Evolutionary conservation across 768 basidiomycete genomes (phyloP).

Genomic region (Fistulinella prunicolor): DNA sequence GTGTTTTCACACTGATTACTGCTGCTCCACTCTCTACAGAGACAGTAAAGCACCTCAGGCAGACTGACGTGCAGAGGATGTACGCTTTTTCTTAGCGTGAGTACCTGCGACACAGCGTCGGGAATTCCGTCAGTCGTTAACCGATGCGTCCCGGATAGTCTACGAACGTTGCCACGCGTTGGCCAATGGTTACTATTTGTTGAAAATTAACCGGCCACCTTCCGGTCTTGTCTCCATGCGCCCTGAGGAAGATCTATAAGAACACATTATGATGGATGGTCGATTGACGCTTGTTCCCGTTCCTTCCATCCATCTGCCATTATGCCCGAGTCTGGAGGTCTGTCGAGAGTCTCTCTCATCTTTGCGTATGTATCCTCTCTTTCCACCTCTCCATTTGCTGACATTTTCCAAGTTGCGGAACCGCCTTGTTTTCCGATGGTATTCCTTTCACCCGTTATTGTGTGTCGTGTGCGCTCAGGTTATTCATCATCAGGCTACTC

Average conservation of each 20-base stretch:
- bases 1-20: too few relatives aligned
- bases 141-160: not conserved
- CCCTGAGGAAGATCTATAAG: conserved; percentile 12
- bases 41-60: too few relatives aligned
- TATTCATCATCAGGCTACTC: conserved; percentile 57
- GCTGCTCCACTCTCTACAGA: too few relatives aligned
- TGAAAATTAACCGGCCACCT: not conserved
- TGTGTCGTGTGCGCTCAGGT: conserved; percentile 2
- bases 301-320: conserved; percentile 3
- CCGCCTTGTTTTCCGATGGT: conserved; percentile 88
- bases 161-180: conserved; percentile 22
- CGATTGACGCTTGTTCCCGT: not conserved
- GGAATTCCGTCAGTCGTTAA: not conserved
- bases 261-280: not conserved
- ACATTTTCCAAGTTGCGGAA: conserved; percentile 60
- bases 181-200: conserved; percentile 12
- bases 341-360: conserved; percentile 71
- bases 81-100: not conserved
- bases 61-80: too few relatives aligned
- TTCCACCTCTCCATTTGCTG: not conserved
- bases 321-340: conserved; percentile 21
- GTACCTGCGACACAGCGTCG: not conserved
- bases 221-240: not conserved
- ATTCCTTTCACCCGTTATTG: conserved; percentile 2
- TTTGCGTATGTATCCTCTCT: conserved; percentile 60